Evolutionary conservation across 2,329 filamentous ascomycete genomes (phyloP), one percentile per base, ranked within the genome.

Genomic region (Pezicula neosporulosa): DNA sequence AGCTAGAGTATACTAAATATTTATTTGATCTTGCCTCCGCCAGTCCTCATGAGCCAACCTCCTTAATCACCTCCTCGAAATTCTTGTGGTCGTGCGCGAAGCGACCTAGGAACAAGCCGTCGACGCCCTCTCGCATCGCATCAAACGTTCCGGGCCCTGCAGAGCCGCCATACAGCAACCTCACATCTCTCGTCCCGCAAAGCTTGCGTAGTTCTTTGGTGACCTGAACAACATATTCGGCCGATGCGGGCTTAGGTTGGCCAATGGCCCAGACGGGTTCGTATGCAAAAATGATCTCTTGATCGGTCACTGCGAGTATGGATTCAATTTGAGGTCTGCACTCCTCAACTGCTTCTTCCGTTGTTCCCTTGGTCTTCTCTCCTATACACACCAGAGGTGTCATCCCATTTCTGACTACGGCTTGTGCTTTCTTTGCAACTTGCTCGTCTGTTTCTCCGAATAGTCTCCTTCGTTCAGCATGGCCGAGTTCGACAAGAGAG

Each of bases 241-340:
- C 80, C 7, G 78, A 78, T 0, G 90, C 90, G 2, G 90, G 89
- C 62, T 85, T 74, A 1, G 78, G 73, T 9, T 89, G 85, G 0
- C 90, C 90, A 68, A 94, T 95, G 1, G 90, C 90, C 90, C 90
- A 95, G 1, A 94, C 89, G 7, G 90, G 90, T 72, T 95, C 90
- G 64, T 95, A 95, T 1, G 90, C 90, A 51, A 95, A 77, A 6
- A 93, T 80, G 5, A 94, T 78, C 44, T 90, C 85, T 0, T 42
- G 80, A 15, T 82, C 75, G 7, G 93, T 72, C 0, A 75, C 78
- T 1, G 72, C 71, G 47, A 94, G 66, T 2, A 89, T 82, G 1
- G 81, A 73, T 37, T 76, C 74, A 50, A 95, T 75, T 68, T 93
- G 88, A 4, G 72, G 70, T 35, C 72, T 74, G 61, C 88, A 89